Evolutionary conservation across 352 stramenopile species (phyloP).

Genomic region (Pythium monospermum): DNA sequence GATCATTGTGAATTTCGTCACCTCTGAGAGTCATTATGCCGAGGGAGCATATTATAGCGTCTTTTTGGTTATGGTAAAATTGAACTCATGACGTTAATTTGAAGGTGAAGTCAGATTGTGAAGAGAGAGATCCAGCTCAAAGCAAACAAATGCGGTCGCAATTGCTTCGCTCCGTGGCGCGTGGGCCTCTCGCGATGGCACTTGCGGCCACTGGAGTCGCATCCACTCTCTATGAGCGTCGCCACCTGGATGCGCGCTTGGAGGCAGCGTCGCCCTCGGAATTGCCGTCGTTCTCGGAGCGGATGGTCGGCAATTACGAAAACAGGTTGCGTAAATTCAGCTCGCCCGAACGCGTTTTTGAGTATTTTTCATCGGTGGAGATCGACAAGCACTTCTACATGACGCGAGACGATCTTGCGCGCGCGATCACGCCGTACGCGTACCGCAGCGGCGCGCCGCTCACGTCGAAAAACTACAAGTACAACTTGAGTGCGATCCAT

Average conservation of each 20-base stretch:
- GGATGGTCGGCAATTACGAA: slow-evolving; percentile 84
- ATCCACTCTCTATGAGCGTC: neutral
- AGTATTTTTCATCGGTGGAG: slow-evolving; percentile 88
- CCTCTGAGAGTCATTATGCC: no score
- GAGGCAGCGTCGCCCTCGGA: slow-evolving; percentile 28
- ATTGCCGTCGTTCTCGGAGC: slow-evolving; percentile 65
- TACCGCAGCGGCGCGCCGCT: slow-evolving; percentile 68
- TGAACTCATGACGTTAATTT: no score
- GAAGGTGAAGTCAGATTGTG: no score
- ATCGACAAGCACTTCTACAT: slow-evolving; percentile 80
- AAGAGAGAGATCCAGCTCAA: slow-evolving; percentile 17
- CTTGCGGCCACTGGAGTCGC: slow-evolving; percentile 15
- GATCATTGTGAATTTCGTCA: no score
- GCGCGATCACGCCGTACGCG: slow-evolving; percentile 81
- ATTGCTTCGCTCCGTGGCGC: slow-evolving; percentile 13
- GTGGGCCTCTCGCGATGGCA: slow-evolving; percentile 7
- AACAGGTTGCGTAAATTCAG: slow-evolving; percentile 85
- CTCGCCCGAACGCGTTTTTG: slow-evolving; percentile 82
- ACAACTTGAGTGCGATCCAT: slow-evolving; percentile 56
- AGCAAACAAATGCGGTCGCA: slow-evolving; percentile 4
- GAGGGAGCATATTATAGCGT: no score
- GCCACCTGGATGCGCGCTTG: slow-evolving; percentile 1
- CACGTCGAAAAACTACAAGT: slow-evolving; percentile 78
- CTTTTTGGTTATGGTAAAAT: no score
- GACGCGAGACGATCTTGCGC: slow-evolving; percentile 74